phyloP scores from a whole-genome alignment of 495 filamentous ascomycete species.

The Thermochaetoides thermophila region DNA sequence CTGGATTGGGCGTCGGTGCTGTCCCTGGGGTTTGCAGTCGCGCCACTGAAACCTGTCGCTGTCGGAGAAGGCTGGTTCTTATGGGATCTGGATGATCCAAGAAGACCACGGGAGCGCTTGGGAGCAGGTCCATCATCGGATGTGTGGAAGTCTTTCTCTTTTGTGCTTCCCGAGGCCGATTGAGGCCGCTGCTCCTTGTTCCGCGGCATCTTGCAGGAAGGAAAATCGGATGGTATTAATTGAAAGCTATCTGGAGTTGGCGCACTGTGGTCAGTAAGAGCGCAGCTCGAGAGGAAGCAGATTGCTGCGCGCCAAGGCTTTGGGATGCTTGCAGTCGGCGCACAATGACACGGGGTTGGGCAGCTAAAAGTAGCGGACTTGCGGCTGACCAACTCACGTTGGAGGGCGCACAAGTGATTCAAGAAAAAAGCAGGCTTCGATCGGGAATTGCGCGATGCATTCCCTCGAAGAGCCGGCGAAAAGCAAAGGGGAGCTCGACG shows the following conservation, averaged over 20 bases:
- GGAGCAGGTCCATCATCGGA: constrained; percentile 28
- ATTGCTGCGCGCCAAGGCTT: no score
- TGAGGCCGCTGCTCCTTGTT: constrained; percentile 20
- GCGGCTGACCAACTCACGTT: neutral
- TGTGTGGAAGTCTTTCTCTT: constrained; percentile 30
- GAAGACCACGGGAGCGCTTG: constrained; percentile 44
- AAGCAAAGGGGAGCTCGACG: no score
- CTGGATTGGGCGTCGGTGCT: constrained; percentile 44
- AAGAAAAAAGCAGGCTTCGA: neutral
- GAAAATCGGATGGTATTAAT: neutral
- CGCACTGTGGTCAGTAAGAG: no score
- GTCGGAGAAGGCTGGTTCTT: constrained; percentile 47
- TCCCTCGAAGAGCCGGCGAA: neutral
- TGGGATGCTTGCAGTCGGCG: no score
- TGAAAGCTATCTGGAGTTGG: no score
- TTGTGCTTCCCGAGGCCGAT: constrained; percentile 26
- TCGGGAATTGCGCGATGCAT: neutral
- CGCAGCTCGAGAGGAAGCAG: no score
- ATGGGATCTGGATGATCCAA: constrained; percentile 53
- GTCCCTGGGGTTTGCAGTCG: constrained; percentile 44
- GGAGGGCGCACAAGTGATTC: neutral
- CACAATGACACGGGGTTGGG: neutral
- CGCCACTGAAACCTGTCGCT: constrained; percentile 49
- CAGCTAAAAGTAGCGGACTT: neutral
- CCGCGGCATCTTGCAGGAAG: constrained; percentile 23